Evolutionary conservation across 2,329 filamentous ascomycete genomes (phyloP), one percentile per base, ranked within the genome.

Genomic region (Colletotrichum magnum): DNA sequence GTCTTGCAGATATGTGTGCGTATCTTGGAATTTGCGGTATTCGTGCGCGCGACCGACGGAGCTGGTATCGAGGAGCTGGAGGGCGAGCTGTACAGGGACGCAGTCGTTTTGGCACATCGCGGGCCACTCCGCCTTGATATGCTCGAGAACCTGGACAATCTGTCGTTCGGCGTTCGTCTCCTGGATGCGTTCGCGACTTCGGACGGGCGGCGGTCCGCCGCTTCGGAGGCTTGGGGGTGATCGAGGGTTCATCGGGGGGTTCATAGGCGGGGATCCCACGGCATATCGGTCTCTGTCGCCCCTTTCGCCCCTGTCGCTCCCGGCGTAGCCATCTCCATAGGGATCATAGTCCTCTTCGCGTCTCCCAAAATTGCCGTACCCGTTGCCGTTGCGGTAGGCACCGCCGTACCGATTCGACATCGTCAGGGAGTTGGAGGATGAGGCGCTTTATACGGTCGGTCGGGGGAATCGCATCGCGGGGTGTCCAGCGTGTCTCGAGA

Each of bases 41-140:
- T 97, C 94, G 78, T 94, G 92, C 54, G 95, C 95, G 71, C 96
- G 90, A 21, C 96, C 96, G 64, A 99, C 90, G 5, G 95, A 98
- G 84, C 95, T 98, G 58, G 89, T 90, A 81, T 99, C 96, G 83
- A 98, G 93, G 72, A 99, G 87, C 81, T 98, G 95, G 54, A 99
- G 87, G n/a, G 95, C 94, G 60, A 98, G 89, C 80, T 98, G 95
- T 43, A 98, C 94, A 2, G 96, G 96, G 39, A 98, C 90, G 77
- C 95, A 98, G 77, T 96, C 92, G 71, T 92, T 92, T 74, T 93
- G 88, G 72, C 93, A 94, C 93, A 99, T 96, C 74, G 94, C 92
- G 51, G 93, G 92, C 95, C 96, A 99, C 77, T 97, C 94, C 66
- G 88, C 84, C 77, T 95, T 91, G 76, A 99, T 97, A 73, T 93